Conservation (phyloP, 805 yeast genomes). For the Sugiyamaella chiloensis region DNA sequence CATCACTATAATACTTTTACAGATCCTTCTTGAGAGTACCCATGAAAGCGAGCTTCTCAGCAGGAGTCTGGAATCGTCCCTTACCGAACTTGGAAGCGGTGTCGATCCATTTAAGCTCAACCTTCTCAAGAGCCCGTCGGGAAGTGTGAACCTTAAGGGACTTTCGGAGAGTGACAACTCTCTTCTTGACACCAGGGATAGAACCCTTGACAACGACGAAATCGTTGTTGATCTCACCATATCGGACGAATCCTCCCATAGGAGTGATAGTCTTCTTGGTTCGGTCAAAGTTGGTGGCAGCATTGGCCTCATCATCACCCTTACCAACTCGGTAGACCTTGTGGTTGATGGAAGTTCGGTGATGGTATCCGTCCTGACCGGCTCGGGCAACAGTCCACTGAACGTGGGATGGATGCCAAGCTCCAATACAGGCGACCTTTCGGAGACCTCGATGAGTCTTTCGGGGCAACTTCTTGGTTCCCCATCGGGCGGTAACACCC, state of each 20-base stretch:
- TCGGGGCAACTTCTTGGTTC: constrained; percentile 99
- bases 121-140: constrained; percentile 96
- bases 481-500: constrained; percentile 99
- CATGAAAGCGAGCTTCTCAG: constrained; percentile 99
- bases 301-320: constrained; percentile 91
- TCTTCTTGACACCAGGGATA: constrained; percentile 99
- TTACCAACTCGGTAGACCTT: constrained; percentile 99
- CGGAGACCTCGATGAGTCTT: constrained; percentile 99
- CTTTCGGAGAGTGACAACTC: constrained; percentile 98
- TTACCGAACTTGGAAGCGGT: constrained; percentile 99
- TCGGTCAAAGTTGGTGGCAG: constrained; percentile 97
- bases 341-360: constrained; percentile 99
- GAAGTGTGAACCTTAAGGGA: constrained; percentile 96
- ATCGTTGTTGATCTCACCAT: constrained; percentile 98
- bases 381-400: constrained; percentile 99
- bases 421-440: constrained; percentile 99
- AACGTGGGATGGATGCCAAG: constrained; percentile 99
- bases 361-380: constrained; percentile 99
- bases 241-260: constrained; percentile 99
- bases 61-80: constrained; percentile 99
- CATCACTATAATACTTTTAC: constrained; percentile 5
- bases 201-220: constrained; percentile 97
- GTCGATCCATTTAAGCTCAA: constrained; percentile 98
- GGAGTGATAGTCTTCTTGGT: constrained; percentile 99
- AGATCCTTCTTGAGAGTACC: constrained; percentile 99